phyloP scores from a whole-genome alignment of 2,329 filamentous ascomycete genomes.

The Clarireedia homoeocarpa region DNA sequence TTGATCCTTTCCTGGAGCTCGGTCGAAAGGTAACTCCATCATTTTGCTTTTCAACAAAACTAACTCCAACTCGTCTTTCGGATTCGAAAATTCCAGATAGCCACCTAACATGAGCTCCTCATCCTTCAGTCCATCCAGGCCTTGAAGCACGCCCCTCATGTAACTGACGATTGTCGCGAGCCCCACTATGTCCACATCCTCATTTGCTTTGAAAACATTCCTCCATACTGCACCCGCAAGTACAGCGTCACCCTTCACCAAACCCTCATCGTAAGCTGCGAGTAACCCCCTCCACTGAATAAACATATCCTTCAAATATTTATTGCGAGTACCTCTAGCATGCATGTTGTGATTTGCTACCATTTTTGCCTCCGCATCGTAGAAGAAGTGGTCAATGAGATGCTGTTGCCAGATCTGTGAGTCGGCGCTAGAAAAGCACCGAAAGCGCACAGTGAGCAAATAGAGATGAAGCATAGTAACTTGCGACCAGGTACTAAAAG shows the following conservation, averaged over 20 bases:
- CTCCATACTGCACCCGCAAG: slow-evolving; percentile 83
- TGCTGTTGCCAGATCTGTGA: slow-evolving; percentile 79
- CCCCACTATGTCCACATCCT: slow-evolving; percentile 52
- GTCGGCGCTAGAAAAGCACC: slow-evolving; percentile 63
- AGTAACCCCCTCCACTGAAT: slow-evolving; percentile 86
- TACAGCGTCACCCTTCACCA: slow-evolving; percentile 68
- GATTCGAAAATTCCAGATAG: slow-evolving; percentile 42
- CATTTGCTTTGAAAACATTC: slow-evolving; percentile 75
- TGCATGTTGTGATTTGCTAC: slow-evolving; percentile 67
- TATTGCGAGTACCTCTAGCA: slow-evolving; percentile 51
- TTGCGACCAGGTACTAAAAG: slow-evolving; percentile 93
- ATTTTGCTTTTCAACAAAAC: slow-evolving; percentile 33
- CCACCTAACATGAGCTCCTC: slow-evolving; percentile 38
- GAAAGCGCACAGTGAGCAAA: slow-evolving; percentile 74
- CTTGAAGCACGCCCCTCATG: slow-evolving; percentile 48
- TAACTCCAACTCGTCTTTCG: slow-evolving; percentile 31
- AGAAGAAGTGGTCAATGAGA: slow-evolving; percentile 92
- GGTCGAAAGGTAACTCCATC: slow-evolving; percentile 30
- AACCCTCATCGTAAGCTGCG: slow-evolving; percentile 75
- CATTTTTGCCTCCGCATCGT: slow-evolving; percentile 78
- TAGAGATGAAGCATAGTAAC: slow-evolving; percentile 97
- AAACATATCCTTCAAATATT: slow-evolving; percentile 80
- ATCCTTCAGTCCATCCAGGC: slow-evolving; percentile 46
- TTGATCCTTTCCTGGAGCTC: slow-evolving; percentile 25
- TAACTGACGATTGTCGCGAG: slow-evolving; percentile 56